These are phyloP conservation scores for Crithidia expoeki DNA, from an alignment of 208 protist genomes.

Conservation along the genomic window DNA sequence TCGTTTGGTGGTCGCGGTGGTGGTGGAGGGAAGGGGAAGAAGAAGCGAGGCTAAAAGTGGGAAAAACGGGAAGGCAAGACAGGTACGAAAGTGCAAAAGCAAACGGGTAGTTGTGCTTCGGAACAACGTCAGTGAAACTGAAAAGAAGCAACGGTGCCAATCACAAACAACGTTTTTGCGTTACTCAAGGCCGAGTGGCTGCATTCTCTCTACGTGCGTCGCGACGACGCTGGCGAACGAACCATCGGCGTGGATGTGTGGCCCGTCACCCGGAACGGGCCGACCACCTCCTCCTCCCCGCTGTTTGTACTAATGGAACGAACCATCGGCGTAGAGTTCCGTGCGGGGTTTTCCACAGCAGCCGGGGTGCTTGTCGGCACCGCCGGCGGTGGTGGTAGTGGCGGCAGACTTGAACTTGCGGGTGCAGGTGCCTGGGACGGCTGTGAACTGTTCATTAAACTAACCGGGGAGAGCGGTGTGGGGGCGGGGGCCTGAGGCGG, in stretches of 20 bases:
- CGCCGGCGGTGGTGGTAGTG: slow-evolving; percentile 18
- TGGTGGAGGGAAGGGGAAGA: background rate
- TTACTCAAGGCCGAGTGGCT: too few relatives aligned
- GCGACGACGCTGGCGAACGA: slow-evolving; percentile 29
- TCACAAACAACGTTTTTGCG: background rate
- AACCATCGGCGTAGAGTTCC: slow-evolving; percentile 10
- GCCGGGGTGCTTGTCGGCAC: slow-evolving; percentile 12
- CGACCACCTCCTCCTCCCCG: slow-evolving; percentile 33
- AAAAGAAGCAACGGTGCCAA: slow-evolving; percentile 1
- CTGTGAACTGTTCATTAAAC: slow-evolving; percentile 23
- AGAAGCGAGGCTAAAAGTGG: slow-evolving; percentile 8
- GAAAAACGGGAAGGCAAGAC: slow-evolving; percentile 10
- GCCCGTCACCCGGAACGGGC: slow-evolving; percentile 56
- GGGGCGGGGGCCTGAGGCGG: background rate
- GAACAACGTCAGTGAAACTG: background rate
- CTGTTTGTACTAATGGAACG: slow-evolving; percentile 24
- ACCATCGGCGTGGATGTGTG: slow-evolving; percentile 80
- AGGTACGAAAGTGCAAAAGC: slow-evolving; percentile 10
- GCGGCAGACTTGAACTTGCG: background rate
- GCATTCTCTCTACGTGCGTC: background rate
- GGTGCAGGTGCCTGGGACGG: slow-evolving; percentile 1
- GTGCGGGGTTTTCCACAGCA: background rate
- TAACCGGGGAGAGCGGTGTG: background rate
- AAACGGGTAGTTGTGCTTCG: too few relatives aligned
- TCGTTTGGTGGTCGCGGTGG: too few relatives aligned